phyloP scores from a whole-genome alignment of 1,139 yeast species.

The Saccharomycopsis hybrid region DNA sequence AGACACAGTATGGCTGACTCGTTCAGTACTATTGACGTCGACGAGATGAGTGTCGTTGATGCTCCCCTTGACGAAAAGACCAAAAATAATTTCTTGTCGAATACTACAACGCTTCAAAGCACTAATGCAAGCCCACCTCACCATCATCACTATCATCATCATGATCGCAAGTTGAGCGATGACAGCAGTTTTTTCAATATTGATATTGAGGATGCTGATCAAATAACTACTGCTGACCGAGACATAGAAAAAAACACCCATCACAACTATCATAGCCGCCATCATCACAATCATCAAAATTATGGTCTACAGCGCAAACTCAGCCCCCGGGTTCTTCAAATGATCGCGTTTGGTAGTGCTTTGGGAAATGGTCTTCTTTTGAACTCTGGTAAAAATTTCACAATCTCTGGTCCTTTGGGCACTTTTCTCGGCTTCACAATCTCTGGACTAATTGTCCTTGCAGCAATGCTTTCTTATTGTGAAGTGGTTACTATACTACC shows the following conservation, averaged over 20 bases:
- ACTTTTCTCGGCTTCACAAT: constrained; percentile 63
- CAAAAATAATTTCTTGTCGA: too few species aligned
- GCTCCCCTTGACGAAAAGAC: not conserved
- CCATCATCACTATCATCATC: too few species aligned
- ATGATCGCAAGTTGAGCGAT: not conserved
- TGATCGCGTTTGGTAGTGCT: constrained; percentile 80
- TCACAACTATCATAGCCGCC: not conserved
- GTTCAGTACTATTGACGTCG: not conserved
- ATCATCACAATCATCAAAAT: not conserved
- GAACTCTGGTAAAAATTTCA: constrained; percentile 72
- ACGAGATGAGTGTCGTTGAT: constrained; percentile 2
- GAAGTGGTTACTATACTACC: constrained; percentile 86
- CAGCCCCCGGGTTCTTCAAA: constrained; percentile 65
- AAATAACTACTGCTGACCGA: not conserved
- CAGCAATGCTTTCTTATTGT: constrained; percentile 70
- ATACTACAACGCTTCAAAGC: too few species aligned
- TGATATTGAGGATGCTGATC: not conserved
- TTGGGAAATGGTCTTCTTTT: constrained; percentile 76
- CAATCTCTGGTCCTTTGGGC: constrained; percentile 80
- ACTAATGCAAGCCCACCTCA: too few species aligned
- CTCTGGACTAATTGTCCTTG: constrained; percentile 60
- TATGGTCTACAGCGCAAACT: constrained; percentile 45
- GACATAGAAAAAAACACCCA: not conserved
- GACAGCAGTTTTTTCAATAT: not conserved
- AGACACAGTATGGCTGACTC: not conserved